Base-by-base conservation (phyloP, 768 basidiomycete species). In the Panaeolus cyanescens region DNA sequence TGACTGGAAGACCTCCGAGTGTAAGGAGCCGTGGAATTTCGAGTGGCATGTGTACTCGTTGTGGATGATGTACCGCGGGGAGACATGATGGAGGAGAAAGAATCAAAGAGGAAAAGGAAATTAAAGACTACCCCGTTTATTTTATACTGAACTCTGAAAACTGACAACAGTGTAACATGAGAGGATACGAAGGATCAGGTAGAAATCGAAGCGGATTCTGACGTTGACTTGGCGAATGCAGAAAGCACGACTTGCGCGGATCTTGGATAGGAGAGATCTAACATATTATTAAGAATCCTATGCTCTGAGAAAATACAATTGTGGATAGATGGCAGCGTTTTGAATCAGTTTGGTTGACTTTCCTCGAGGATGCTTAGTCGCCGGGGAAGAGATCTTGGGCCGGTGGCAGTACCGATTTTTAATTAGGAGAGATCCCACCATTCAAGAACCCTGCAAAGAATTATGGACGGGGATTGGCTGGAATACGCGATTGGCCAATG, bases 1-100 rank as follows among this genome's bases (percentile, higher is more conserved):
- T 88, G 84, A n/a, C 80, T 81, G 4, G 81, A 67, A 7, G 83
- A 73, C 20, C 87, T 81, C 36, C 87, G 85, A 13, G 76, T 73
- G 70, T 81, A 82, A 32, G 78, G 79, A 31, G 80, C 66, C 34
- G 76, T 72, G 28, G 75, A 63, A 45, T 58, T 67, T 59, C 76
- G 75, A 22, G 69, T 39, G 45, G 74, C 62, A 56, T 77, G 70
- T 25, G 79, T 75, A 4, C 30, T 50, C 3, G 81, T 72, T 36
- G 79, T 68, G 54, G 74, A 61, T 59, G 78, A 67, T 8, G 79
- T 70, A 61, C 70, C 75, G 70, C 85, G 76, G 42, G 88, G 87
- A 37, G 89, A 86, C 89, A 91, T 91, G 71, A 61, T 62, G 63
- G 67, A 54, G 61, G 32, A 56, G 62, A 40, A 65, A 67, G 54